A percentile compares a stretch with the other conserved stretches of the same genome.
These are phyloP conservation scores for Nissolia schottii DNA, from an alignment of 306 rosid species.

Conservation along the genomic window DNA sequence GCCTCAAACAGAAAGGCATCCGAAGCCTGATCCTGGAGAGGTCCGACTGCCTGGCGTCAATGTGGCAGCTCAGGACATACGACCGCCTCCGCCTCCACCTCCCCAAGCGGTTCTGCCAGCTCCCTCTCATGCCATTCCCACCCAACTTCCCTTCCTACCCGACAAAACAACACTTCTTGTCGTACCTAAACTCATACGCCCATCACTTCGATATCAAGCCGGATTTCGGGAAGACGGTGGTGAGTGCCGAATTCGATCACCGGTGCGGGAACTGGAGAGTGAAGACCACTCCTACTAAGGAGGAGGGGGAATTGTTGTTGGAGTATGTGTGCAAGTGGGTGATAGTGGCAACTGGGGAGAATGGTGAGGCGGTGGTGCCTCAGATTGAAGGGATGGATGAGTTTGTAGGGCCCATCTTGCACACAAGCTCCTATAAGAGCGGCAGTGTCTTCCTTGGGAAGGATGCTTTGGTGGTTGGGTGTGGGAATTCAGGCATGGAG, in stretches of 20 bases:
- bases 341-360: conserved; percentile 79
- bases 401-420: conserved; percentile 55
- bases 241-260: conserved; percentile 44
- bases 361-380: conserved; percentile 63
- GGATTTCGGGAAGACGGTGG: conserved; percentile 40
- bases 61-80: conserved; percentile 75
- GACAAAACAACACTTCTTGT: conserved; percentile 59
- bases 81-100: conserved; percentile 81
- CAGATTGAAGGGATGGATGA: conserved; percentile 48
- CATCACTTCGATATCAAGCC: conserved; percentile 46
- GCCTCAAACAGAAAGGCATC: conserved; percentile 59
- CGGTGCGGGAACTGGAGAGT: conserved; percentile 46
- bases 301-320: conserved; percentile 10
- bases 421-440: conserved; percentile 58
- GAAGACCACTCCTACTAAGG: conserved; percentile 36
- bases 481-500: conserved; percentile 93
- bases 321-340: conserved; percentile 59
- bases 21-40: conserved; percentile 56
- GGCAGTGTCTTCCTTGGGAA: conserved; percentile 53
- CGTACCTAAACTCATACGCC: conserved; percentile 49
- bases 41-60: conserved; percentile 62
- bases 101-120: conserved; percentile 73
- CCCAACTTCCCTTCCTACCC: conserved; percentile 64
- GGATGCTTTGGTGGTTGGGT: conserved; percentile 76
- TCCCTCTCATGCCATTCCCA: conserved; percentile 70